phyloP scores from a whole-genome alignment of 1,284 basidiomycete species.

The Clitocybe nebularis region DNA sequence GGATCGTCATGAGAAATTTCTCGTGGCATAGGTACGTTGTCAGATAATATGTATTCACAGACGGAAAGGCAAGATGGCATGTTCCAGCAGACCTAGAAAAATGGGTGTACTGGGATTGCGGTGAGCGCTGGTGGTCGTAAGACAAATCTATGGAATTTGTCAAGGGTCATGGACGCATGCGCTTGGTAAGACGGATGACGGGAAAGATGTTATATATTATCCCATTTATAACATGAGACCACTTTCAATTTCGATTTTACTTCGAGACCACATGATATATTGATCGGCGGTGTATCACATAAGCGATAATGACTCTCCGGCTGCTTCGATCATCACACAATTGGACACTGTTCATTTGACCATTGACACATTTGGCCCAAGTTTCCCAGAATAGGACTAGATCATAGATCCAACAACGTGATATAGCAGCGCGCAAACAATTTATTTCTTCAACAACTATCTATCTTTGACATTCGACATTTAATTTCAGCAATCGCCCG shows the following conservation, averaged over 20 bases:
- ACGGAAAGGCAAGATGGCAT: constrained; percentile 13
- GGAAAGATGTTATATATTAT: constrained; percentile 4
- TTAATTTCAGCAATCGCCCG: not conserved
- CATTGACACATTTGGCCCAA: constrained; percentile 1
- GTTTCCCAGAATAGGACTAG: too few species aligned
- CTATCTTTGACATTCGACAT: too few species aligned
- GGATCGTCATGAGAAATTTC: constrained; percentile 8
- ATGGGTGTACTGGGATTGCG: too few species aligned
- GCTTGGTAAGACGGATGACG: constrained; percentile 1
- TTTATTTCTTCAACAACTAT: too few species aligned
- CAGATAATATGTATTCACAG: constrained; percentile 8
- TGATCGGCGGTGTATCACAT: not conserved
- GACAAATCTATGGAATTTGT: not conserved
- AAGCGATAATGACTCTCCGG: too few species aligned
- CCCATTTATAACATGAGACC: constrained; percentile 26
- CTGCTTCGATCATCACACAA: constrained; percentile 8
- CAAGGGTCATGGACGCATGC: constrained; percentile 4
- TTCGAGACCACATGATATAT: constrained; percentile 2
- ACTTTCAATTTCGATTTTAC: constrained; percentile 23
- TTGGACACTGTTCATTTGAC: not conserved
- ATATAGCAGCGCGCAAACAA: too few species aligned
- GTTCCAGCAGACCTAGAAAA: too few species aligned
- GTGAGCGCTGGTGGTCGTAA: too few species aligned
- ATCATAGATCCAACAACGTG: not conserved
- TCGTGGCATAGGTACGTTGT: constrained; percentile 9